Evolutionary conservation across 495 filamentous ascomycete genomes (phyloP).

Genomic region (Apiosordaria backusii): DNA sequence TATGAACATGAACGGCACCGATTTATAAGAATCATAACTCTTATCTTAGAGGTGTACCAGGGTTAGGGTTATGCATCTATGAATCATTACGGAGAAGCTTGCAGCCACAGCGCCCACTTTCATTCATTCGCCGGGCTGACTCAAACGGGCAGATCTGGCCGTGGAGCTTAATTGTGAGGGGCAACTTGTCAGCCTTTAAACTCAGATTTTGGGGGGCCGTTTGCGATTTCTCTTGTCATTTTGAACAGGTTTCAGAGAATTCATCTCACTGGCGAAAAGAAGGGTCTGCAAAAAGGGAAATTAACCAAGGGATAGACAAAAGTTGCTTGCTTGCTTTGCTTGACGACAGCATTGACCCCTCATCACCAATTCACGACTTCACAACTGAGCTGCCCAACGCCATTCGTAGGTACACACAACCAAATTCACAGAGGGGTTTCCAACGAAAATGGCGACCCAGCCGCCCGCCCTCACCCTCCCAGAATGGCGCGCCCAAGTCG

Average conservation of each 20-base stretch:
- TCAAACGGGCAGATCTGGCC: constrained; percentile 7
- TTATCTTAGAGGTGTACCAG: no score
- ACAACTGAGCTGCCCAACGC: background rate
- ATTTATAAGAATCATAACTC: no score
- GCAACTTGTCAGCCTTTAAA: background rate
- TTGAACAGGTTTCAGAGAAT: background rate
- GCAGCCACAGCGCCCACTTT: background rate
- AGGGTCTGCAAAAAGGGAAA: background rate
- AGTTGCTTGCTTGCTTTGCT: background rate
- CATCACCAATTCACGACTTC: background rate
- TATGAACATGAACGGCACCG: no score
- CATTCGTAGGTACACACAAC: background rate
- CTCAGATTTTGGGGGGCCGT: background rate
- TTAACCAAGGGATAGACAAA: background rate
- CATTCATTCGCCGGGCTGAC: constrained; percentile 17
- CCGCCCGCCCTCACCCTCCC: constrained; percentile 1
- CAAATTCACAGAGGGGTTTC: background rate
- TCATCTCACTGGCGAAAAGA: background rate
- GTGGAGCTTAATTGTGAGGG: background rate
- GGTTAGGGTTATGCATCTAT: background rate
- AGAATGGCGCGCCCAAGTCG: constrained; percentile 45
- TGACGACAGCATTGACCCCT: background rate
- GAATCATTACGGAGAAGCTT: background rate
- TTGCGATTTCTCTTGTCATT: no score
- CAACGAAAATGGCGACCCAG: background rate